These are phyloP conservation scores for Rubus parviflorus DNA, from an alignment of 306 rosid genomes.

Conservation along the genomic window DNA sequence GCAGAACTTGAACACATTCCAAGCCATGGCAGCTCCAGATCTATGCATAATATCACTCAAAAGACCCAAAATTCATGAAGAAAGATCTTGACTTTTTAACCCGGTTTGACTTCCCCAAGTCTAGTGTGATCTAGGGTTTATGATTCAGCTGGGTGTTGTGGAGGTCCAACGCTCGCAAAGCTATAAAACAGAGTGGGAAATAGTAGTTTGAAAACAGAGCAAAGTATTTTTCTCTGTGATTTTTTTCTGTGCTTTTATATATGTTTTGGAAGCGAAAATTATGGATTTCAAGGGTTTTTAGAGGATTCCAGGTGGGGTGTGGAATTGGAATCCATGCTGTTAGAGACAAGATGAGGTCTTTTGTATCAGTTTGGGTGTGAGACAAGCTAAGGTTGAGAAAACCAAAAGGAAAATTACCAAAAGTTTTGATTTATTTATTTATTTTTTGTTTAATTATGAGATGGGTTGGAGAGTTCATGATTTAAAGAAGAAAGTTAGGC, in stretches of 20 bases:
- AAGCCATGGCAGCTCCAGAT: conserved; percentile 98
- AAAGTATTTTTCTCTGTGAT: not conserved
- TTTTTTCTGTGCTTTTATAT: not conserved
- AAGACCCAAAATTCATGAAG: conserved; percentile 16
- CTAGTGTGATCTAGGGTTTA: conserved; percentile 11
- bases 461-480: not conserved
- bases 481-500: not conserved
- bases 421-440: not conserved
- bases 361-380: not conserved
- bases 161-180: not conserved
- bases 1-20: conserved; percentile 99
- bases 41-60: conserved; percentile 65
- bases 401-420: not conserved
- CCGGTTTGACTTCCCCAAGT: not conserved
- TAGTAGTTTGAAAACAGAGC: not conserved
- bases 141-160: conserved; percentile 15
- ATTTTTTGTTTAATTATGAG: not conserved
- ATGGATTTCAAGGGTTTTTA: conserved; percentile 15
- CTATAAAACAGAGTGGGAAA: conserved; percentile 2
- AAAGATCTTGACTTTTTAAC: not conserved
- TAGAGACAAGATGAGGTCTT: conserved; percentile 13
- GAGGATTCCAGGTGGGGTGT: conserved; percentile 9
- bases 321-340: conserved; percentile 20
- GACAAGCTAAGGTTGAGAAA: conserved; percentile 10
- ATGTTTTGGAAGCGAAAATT: conserved; percentile 1